phyloP scores from a whole-genome alignment of 495 filamentous ascomycete species.

The Xylaria curta region DNA sequence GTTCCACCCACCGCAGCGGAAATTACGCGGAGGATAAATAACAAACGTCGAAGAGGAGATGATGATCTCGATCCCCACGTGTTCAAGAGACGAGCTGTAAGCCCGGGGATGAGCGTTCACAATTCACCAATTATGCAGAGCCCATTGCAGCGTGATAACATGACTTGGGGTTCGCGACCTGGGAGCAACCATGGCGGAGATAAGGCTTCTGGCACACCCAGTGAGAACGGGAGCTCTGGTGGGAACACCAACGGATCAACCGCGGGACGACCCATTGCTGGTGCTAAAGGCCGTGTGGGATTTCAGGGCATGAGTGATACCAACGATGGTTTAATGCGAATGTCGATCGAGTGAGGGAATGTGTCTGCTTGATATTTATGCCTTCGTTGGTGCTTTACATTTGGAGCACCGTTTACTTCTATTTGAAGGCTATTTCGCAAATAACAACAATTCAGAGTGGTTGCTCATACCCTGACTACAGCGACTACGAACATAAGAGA shows the following conservation, averaged over 20 bases:
- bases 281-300: slow-evolving; percentile 66
- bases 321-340: slow-evolving; percentile 93
- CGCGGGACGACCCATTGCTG: slow-evolving; percentile 32
- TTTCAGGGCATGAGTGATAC: slow-evolving; percentile 96
- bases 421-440: neutral
- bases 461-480: neutral
- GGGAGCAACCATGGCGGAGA: slow-evolving; percentile 63
- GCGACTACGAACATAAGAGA: neutral
- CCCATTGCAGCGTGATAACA: slow-evolving; percentile 70
- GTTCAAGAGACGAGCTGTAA: slow-evolving; percentile 93
- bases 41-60: slow-evolving; percentile 84
- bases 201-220: slow-evolving; percentile 49
- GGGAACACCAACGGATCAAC: slow-evolving; percentile 33
- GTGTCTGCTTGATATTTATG: neutral
- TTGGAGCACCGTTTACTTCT: neutral
- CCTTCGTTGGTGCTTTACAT: neutral
- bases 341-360: slow-evolving; percentile 81
- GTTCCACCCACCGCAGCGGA: slow-evolving; percentile 63
- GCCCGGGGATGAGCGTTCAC: slow-evolving; percentile 84
- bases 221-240: slow-evolving; percentile 49
- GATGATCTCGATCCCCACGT: slow-evolving; percentile 89
- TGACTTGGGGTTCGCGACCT: slow-evolving; percentile 75
- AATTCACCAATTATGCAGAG: slow-evolving; percentile 90
- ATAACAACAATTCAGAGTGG: neutral
- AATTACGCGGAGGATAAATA: slow-evolving; percentile 69